A percentile compares a stretch with the other conserved stretches of the same genome.
Evolutionary conservation across 139 green algal species (phyloP).

Genomic region (Coelastrella sp.): DNA sequence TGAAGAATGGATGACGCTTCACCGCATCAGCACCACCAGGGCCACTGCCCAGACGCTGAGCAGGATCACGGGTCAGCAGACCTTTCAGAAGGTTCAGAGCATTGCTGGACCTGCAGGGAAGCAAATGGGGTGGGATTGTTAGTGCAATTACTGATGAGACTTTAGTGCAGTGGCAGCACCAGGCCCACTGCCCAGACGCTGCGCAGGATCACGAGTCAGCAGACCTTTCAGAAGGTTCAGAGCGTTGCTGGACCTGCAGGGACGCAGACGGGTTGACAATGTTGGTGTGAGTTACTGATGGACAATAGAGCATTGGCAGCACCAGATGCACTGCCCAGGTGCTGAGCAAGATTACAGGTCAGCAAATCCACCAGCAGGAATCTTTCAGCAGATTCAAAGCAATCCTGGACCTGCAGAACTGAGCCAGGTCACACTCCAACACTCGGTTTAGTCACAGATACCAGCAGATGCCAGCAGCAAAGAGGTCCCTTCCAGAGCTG

Average conservation of each 20-base stretch:
- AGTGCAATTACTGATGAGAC: conserved; percentile 62
- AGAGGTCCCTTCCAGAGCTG: no score
- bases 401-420: conserved; percentile 51
- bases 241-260: conserved; percentile 55
- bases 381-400: conserved; percentile 73
- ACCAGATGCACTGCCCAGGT: conserved; percentile 82
- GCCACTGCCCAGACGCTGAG: conserved; percentile 88
- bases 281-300: conserved; percentile 60
- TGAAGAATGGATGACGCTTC: conserved; percentile 94
- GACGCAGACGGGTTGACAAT: no score
- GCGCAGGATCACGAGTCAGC: conserved; percentile 84
- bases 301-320: conserved; percentile 74
- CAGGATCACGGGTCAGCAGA: conserved; percentile 88
- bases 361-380: conserved; percentile 69
- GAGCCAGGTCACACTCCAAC: no score
- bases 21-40: conserved; percentile 73
- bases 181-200: conserved; percentile 87
- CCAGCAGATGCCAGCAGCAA: no score
- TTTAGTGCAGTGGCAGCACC: conserved; percentile 74
- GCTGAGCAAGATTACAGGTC: conserved; percentile 82
- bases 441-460: no score
- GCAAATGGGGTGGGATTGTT: no score
- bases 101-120: conserved; percentile 51
- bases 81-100: conserved; percentile 73
- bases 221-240: conserved; percentile 81